Conservation (phyloP, 1,284 basidiomycete species). For the Apiotrichum montevideense region DNA sequence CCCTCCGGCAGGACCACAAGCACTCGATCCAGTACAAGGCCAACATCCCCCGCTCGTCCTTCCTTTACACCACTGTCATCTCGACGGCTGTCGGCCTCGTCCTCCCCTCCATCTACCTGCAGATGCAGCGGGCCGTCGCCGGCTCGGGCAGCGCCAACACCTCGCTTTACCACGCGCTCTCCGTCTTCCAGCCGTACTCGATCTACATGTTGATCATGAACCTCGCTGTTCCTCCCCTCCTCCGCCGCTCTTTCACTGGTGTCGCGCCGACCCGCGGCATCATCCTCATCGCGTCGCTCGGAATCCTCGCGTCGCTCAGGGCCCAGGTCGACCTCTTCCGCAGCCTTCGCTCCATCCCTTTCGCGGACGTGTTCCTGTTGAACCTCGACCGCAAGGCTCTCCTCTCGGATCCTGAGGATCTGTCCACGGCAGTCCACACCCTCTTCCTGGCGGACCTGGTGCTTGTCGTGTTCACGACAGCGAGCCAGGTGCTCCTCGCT, state of each 20-base stretch:
- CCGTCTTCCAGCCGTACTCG: conserved; percentile 11
- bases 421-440: neutral
- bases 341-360: neutral
- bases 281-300: conserved; percentile 11
- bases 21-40: conserved; percentile 11
- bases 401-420: neutral
- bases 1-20: conserved; percentile 1
- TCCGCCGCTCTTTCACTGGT: conserved; percentile 4
- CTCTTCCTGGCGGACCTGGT: conserved; percentile 8
- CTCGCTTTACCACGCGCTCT: conserved; percentile 4
- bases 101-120: neutral
- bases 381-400: neutral
- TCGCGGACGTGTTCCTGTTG: conserved; percentile 2
- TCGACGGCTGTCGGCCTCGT: conserved; percentile 8
- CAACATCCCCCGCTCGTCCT: conserved; percentile 11
- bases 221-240: conserved; percentile 8
- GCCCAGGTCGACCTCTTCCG: neutral
- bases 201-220: conserved; percentile 13
- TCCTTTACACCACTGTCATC: conserved; percentile 11
- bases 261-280: conserved; percentile 7
- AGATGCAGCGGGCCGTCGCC: neutral
- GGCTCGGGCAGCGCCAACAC: no score
- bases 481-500: conserved; percentile 4
- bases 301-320: neutral
- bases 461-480: conserved; percentile 2